Evolutionary conservation across 1,284 basidiomycete species (phyloP).

Genomic region (Puccinia polysora): DNA sequence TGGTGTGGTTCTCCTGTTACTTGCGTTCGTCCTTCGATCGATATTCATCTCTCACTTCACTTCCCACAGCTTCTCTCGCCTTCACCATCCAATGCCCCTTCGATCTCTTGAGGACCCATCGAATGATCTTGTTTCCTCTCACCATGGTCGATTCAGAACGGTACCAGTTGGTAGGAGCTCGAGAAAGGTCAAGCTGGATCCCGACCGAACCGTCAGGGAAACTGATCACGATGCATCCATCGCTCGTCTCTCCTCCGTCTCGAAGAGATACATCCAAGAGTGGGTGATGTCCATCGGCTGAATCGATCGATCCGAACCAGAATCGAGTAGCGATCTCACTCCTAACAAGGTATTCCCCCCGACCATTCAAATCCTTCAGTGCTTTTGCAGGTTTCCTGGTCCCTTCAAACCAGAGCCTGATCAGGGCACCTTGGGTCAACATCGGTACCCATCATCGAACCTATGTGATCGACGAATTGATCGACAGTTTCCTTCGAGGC

Average conservation of each 20-base stretch:
- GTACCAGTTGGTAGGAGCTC: too few species aligned
- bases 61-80: too few species aligned
- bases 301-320: neutral
- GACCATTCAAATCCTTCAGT: slow-evolving; percentile 50
- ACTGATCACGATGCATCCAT: slow-evolving; percentile 71
- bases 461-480: slow-evolving; percentile 70
- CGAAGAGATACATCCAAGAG: slow-evolving; percentile 44
- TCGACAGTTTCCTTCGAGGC: slow-evolving; percentile 63
- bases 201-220: slow-evolving; percentile 63
- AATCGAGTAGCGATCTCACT: too few species aligned
- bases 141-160: too few species aligned
- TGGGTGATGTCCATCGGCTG: neutral
- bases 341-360: slow-evolving; percentile 52
- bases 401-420: slow-evolving; percentile 4
- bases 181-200: too few species aligned
- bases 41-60: too few species aligned
- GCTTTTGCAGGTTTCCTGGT: slow-evolving; percentile 54
- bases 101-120: too few species aligned
- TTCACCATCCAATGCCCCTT: too few species aligned
- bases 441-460: slow-evolving; percentile 86
- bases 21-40: too few species aligned
- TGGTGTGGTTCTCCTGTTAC: too few species aligned
- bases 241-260: slow-evolving; percentile 63
- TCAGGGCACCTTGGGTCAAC: slow-evolving; percentile 74
- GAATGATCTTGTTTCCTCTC: too few species aligned